Percentiles rank a stretch among this genome's conserved stretches.
phyloP scores from a whole-genome alignment of 495 filamentous ascomycete species.

The Aspergillus heteromorphus region DNA sequence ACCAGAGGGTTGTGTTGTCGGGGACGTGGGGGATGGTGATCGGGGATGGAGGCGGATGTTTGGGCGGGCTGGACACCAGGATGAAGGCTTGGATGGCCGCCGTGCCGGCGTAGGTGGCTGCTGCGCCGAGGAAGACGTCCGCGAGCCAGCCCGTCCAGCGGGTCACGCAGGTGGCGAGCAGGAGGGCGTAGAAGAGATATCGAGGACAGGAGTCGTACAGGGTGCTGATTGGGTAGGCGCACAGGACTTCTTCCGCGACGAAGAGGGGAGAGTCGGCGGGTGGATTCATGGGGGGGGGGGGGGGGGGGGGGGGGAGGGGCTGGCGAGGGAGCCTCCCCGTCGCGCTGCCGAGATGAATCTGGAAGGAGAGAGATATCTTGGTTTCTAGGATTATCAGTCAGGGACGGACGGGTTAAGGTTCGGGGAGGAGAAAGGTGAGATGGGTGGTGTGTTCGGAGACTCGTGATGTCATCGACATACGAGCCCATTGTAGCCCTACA shows the following conservation, averaged over 20 bases:
- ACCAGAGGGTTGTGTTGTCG: conserved; percentile 12
- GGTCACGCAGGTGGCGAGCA: conserved; percentile 24
- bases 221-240: conserved; percentile 33
- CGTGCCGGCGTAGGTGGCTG: conserved; percentile 31
- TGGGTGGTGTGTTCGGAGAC: too few species aligned
- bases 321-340: too few species aligned
- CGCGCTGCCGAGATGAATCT: too few species aligned
- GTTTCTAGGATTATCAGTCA: too few species aligned
- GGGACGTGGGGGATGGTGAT: conserved; percentile 25
- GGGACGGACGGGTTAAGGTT: too few species aligned
- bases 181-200: conserved; percentile 31
- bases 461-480: too few species aligned
- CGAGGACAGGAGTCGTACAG: conserved; percentile 32
- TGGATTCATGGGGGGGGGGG: background rate
- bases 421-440: too few species aligned
- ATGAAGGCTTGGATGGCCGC: conserved; percentile 33
- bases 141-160: conserved; percentile 33
- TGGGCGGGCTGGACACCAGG: conserved; percentile 18
- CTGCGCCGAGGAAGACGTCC: conserved; percentile 28
- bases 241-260: conserved; percentile 28
- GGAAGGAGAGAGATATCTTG: too few species aligned
- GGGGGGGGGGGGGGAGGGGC: too few species aligned
- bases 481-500: too few species aligned
- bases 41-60: conserved; percentile 5
- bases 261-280: conserved; percentile 18